Conservation (phyloP, 2,329 filamentous ascomycete genomes). For the Monosporascus sp. region DNA sequence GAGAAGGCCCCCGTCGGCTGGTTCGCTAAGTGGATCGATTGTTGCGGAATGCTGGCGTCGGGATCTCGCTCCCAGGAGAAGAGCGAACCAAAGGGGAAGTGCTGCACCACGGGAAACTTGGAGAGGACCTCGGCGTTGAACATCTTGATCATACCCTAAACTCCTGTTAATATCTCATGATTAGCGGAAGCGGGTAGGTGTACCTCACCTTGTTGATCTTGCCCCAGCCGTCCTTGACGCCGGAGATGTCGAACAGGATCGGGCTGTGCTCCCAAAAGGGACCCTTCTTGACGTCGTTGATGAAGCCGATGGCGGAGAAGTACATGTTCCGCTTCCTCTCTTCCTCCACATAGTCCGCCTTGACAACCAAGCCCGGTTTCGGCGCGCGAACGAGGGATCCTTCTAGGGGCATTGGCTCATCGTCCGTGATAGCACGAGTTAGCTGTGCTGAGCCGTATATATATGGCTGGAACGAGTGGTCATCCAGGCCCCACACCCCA, state of each 20-base stretch:
- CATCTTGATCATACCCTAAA: slow-evolving; percentile 96
- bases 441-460: slow-evolving; percentile 93
- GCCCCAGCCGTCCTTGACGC: slow-evolving; percentile 88
- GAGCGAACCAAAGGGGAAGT: slow-evolving; percentile 80
- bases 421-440: slow-evolving; percentile 63
- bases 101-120: slow-evolving; percentile 98
- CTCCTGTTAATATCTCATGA: slow-evolving; percentile 3
- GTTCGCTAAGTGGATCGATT: slow-evolving; percentile 53
- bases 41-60: slow-evolving; percentile 42
- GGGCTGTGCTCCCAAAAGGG: slow-evolving; percentile 98
- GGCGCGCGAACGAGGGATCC: slow-evolving; percentile 71
- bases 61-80: slow-evolving; percentile 72
- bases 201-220: slow-evolving; percentile 80
- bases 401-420: slow-evolving; percentile 65
- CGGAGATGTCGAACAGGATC: slow-evolving; percentile 89
- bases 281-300: slow-evolving; percentile 92
- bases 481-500: slow-evolving; percentile 97
- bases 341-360: slow-evolving; percentile 56
- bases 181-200: background rate
- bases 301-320: slow-evolving; percentile 93
- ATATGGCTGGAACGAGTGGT: slow-evolving; percentile 91
- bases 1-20: slow-evolving; percentile 38
- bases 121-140: slow-evolving; percentile 93
- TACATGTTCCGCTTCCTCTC: slow-evolving; percentile 75
- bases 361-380: slow-evolving; percentile 64